These are phyloP conservation scores for Cymbopogon flexuosus DNA, from an alignment of 202 grass and related monocot species.

Conservation along the genomic window DNA sequence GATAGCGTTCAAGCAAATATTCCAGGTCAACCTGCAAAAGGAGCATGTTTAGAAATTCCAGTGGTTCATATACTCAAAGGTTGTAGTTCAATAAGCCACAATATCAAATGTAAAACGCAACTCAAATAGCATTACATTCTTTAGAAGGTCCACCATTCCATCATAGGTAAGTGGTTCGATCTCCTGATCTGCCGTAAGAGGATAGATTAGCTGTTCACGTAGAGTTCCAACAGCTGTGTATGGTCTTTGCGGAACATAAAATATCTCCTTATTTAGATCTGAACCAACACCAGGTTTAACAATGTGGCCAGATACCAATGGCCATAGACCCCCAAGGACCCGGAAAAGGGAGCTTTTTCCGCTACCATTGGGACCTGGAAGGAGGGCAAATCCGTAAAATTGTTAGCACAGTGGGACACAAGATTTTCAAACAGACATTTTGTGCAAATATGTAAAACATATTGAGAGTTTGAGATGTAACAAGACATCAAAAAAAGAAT, in stretches of 20 bases:
- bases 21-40: constrained; percentile 87
- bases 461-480: constrained; percentile 3
- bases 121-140: constrained; percentile 65
- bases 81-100: constrained; percentile 24
- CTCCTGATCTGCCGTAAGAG: constrained; percentile 82
- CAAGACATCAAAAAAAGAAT: neutral
- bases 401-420: constrained; percentile 2
- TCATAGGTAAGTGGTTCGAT: constrained; percentile 64
- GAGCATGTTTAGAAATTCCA: constrained; percentile 36
- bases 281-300: constrained; percentile 97
- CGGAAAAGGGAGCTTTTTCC: constrained; percentile 99
- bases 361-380: constrained; percentile 93
- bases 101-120: constrained; percentile 31
- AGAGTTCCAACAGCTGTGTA: constrained; percentile 99
- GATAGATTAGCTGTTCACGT: constrained; percentile 95
- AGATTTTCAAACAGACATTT: constrained; percentile 1
- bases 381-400: constrained; percentile 1
- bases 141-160: constrained; percentile 89
- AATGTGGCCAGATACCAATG: constrained; percentile 92
- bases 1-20: constrained; percentile 91
- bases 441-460: constrained; percentile 3
- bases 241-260: constrained; percentile 98
- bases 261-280: constrained; percentile 99
- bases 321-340: constrained; percentile 97
- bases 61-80: constrained; percentile 30